Conservation (phyloP, 768 basidiomycete genomes). For the Rhodotorula sphaerocarpa region DNA sequence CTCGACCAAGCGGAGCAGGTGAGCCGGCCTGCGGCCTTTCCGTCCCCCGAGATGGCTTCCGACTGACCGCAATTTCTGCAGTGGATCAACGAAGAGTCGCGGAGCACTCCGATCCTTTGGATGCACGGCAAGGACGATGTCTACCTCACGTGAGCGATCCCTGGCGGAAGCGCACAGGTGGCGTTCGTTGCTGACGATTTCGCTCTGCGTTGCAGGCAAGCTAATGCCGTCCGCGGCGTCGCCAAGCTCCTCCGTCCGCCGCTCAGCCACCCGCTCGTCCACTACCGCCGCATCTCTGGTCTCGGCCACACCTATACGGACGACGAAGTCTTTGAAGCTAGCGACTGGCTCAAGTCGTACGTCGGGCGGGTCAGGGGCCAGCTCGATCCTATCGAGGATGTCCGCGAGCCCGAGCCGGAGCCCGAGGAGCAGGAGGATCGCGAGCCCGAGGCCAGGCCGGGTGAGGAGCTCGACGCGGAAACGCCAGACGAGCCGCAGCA, state of each 20-base stretch:
- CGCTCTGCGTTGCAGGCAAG: too few relatives aligned
- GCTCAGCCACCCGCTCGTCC: neutral
- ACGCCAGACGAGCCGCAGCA: too few relatives aligned
- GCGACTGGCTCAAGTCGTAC: neutral
- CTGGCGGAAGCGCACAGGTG: neutral
- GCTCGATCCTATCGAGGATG: neutral
- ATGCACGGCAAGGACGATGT: conserved; percentile 17
- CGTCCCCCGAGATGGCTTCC: too few relatives aligned
- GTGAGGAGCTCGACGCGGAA: too few relatives aligned
- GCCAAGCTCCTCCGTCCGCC: neutral
- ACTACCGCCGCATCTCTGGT: conserved; percentile 2
- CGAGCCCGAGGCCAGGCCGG: too few relatives aligned
- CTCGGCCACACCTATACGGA: conserved; percentile 16
- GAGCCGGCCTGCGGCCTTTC: neutral
- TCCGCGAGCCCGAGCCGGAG: too few relatives aligned
- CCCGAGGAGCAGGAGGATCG: too few relatives aligned
- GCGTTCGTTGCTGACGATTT: neutral
- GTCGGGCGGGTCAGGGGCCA: neutral
- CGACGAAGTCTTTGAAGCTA: conserved; percentile 13
- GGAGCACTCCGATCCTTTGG: conserved; percentile 21
- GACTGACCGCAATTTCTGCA: neutral
- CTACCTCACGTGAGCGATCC: conserved; percentile 7
- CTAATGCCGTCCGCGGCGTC: neutral
- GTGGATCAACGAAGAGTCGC: neutral
- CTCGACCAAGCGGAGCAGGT: neutral